A percentile compares a stretch with the other conserved stretches of the same genome.
phyloP scores from a whole-genome alignment of 1,284 basidiomycete species.

The Neotropicomus parvogracilis region DNA sequence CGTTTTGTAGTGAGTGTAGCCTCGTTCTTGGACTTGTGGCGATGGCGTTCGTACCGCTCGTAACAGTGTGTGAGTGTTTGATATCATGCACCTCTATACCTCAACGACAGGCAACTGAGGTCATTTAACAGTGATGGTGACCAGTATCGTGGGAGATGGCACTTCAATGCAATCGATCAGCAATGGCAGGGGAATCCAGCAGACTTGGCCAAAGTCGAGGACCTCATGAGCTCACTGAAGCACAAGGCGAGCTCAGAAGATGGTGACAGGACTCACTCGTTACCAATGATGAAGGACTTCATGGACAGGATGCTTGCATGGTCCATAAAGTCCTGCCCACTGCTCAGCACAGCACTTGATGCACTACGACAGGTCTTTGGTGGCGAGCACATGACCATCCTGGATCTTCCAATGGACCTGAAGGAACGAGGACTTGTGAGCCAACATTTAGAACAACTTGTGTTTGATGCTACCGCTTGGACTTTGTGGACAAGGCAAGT shows the following conservation, averaged over 20 bases:
- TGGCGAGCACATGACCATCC: neutral
- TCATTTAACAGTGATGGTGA: neutral
- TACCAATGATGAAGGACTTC: constrained; percentile 1
- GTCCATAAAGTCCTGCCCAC: neutral
- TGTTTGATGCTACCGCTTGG: neutral
- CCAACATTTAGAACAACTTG: neutral
- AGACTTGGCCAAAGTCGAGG: neutral
- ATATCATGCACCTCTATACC: too few relatives aligned
- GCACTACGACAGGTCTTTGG: neutral
- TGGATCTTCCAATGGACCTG: neutral
- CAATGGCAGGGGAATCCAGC: neutral
- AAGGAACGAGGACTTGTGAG: neutral
- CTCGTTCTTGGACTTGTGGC: too few relatives aligned
- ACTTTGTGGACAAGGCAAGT: constrained; percentile 1
- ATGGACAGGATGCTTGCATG: neutral
- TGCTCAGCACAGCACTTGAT: neutral
- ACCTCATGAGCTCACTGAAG: neutral
- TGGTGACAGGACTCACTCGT: constrained; percentile 1
- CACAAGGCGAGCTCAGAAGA: constrained; percentile 5
- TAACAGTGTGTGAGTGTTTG: too few relatives aligned
- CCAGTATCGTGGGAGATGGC: neutral
- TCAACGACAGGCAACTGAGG: too few relatives aligned
- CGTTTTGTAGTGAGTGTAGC: too few relatives aligned
- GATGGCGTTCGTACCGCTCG: too few relatives aligned
- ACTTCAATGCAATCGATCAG: neutral